Base-by-base conservation (phyloP, 768 basidiomycete species). In the Clitopilus hobsonii region DNA sequence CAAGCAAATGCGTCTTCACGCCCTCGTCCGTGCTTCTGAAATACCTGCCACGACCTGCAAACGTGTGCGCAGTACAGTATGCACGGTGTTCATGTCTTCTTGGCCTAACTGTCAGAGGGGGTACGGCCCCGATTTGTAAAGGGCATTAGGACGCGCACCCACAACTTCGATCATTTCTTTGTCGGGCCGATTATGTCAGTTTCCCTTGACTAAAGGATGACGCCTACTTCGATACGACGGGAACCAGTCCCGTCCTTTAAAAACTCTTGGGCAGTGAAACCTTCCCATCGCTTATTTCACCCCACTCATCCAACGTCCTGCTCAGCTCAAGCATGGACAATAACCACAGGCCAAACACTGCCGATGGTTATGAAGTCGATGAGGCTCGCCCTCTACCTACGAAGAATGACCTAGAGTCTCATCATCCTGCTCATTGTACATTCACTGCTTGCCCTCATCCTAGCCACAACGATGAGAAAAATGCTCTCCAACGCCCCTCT, bases 331-430 rank as follows among this genome's bases (percentile, higher is more conserved):
- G n/a, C n/a, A 20, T 23, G 41, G 41, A 45, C 41, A 18, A 45
- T 23, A 45, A 11, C 41, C 18, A 45, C n/a, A 45, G 11, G 22
- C 32, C 13, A 11, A n/a, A 36, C n/a, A 36, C n/a, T n/a, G 11
- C 41, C 5, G 22, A 20, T 45, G 41, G 18, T 20, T 3, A 16
- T 4, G 41, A 45, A 10, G 16, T 45, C 5, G 41, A 45, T 23
- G 18, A 45, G 22, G 41, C n/a, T 20, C 18, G 41, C 22, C 41
- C 41, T 45, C 56, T 58, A 22, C 56, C 62, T 27, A 52, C 58
- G 3, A 54, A 29, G 5, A 55, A 62, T 29, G 59, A 55, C 11
- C 30, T 61, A 28, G 55, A 56, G 29, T 47, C 53, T 22, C 54
- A 59, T 38, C 24, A 52, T 30, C 25, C 18, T 52, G 30, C 51